Conservation (phyloP, 2,329 filamentous ascomycete genomes). For the Dendryphion nanum region DNA sequence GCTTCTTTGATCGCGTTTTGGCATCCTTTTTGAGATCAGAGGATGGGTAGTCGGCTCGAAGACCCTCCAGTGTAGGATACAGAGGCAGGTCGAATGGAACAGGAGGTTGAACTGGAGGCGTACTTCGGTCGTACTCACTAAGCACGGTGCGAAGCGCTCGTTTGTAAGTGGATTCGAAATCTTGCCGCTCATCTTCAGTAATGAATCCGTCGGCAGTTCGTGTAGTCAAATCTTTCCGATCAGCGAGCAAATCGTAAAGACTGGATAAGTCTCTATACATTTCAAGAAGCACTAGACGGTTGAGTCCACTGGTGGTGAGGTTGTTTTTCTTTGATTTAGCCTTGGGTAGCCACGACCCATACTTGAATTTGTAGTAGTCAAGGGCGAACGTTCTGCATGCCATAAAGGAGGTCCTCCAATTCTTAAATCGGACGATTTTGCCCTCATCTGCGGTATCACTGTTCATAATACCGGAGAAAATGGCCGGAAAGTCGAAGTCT, state of each 20-base stretch:
- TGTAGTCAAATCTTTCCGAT: slow-evolving; percentile 74
- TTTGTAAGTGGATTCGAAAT: slow-evolving; percentile 58
- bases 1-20: slow-evolving; percentile 67
- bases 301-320: slow-evolving; percentile 81
- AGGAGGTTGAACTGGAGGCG: slow-evolving; percentile 84
- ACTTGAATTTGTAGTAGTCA: slow-evolving; percentile 65
- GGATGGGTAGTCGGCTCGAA: slow-evolving; percentile 63
- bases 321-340: slow-evolving; percentile 88
- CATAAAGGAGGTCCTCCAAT: slow-evolving; percentile 74
- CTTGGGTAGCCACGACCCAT: slow-evolving; percentile 85
- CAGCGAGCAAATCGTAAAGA: slow-evolving; percentile 84
- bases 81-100: slow-evolving; percentile 87
- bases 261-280: slow-evolving; percentile 83
- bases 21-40: slow-evolving; percentile 71
- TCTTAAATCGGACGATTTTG: slow-evolving; percentile 76
- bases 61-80: slow-evolving; percentile 66
- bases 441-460: slow-evolving; percentile 76
- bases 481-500: slow-evolving; percentile 85
- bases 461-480: slow-evolving; percentile 85
- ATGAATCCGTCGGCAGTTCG: slow-evolving; percentile 70
- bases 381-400: slow-evolving; percentile 73
- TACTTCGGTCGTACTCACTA: slow-evolving; percentile 84
- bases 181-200: slow-evolving; percentile 52
- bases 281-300: slow-evolving; percentile 75
- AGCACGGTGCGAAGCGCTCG: slow-evolving; percentile 75